A percentile compares a stretch with the other conserved stretches of the same genome.
phyloP scores from a whole-genome alignment of 2,329 filamentous ascomycete genomes.

The Ceratocystis colombiana region DNA sequence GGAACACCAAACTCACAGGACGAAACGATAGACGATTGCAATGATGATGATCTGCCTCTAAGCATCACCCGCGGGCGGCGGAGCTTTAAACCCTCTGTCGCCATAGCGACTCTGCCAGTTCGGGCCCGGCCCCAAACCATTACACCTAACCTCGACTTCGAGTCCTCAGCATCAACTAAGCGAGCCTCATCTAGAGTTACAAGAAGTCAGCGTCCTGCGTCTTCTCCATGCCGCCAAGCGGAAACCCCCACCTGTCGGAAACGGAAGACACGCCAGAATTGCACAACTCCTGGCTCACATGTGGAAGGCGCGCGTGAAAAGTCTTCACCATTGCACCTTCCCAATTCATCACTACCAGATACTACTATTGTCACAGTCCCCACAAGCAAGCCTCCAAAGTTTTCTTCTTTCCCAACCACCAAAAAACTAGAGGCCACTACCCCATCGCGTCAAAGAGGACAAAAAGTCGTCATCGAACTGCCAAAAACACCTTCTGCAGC shows the following conservation, averaged over 20 bases:
- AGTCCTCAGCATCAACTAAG: no score
- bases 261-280: neutral
- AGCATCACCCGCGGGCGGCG: no score
- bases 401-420: neutral
- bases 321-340: neutral
- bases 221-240: neutral
- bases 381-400: neutral
- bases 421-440: neutral
- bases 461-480: conserved; percentile 8
- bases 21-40: neutral
- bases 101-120: no score
- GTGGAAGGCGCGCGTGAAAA: conserved; percentile 6
- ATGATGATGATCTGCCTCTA: neutral
- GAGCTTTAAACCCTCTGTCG: no score
- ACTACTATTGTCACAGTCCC: neutral
- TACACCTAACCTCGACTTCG: no score
- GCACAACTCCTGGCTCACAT: neutral
- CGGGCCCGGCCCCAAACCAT: no score
- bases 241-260: neutral
- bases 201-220: neutral
- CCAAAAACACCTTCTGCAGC: conserved; percentile 8
- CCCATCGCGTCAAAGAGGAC: neutral
- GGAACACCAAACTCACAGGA: neutral
- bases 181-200: no score
- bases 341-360: neutral